Base-by-base conservation (phyloP, 2,329 filamentous ascomycete genomes). In the Bipolaris cookei region DNA sequence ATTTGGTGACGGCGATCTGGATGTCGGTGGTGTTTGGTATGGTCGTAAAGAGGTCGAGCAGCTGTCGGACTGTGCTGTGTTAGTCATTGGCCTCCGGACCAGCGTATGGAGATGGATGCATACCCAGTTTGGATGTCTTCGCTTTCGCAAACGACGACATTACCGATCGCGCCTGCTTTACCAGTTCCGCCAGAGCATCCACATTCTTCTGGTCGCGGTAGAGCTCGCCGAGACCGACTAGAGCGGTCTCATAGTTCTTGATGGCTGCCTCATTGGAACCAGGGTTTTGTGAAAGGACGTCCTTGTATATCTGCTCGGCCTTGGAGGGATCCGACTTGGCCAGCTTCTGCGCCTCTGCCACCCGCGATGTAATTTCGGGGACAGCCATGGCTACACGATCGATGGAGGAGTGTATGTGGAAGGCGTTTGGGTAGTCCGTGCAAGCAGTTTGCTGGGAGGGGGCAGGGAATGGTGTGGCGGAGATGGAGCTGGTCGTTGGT, bases 101-200 rank as follows among this genome's bases (percentile, higher is more conserved):
- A 11, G 3, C 2, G 11, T 21, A 2, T 6, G 7, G 7, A n/a
- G 5, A 3, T 20, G 20, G 23, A 39, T 42, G 62, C 88, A 65
- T 88, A 98, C 95, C 92, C 62, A 99, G 84, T 81, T 99, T 99
- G 54, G 95, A 91, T 30, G 95, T 98, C 86, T 99, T 99, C 62
- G 96, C 95, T 84, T 98, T 97, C 65, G 95, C 95, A 78, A 99
- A 98, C 63, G 91, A 95, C 56, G 94, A 97, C 65, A 99, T 88
- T 42, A 95, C 90, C 65, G 90, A 90, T 74, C 94, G 88, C 78
- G 92, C 97, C 77, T 91, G 91, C 74, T 90, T 93, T 71, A 99
- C 89, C 65, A 99, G 85, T 70, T 92, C 88, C 62, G 96, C 91
- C 59, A 99, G 87, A 72, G 96, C 91, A 74, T 95, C 84, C 69